phyloP scores from a whole-genome alignment of 805 yeast species.

The Starmerella bombicola region DNA sequence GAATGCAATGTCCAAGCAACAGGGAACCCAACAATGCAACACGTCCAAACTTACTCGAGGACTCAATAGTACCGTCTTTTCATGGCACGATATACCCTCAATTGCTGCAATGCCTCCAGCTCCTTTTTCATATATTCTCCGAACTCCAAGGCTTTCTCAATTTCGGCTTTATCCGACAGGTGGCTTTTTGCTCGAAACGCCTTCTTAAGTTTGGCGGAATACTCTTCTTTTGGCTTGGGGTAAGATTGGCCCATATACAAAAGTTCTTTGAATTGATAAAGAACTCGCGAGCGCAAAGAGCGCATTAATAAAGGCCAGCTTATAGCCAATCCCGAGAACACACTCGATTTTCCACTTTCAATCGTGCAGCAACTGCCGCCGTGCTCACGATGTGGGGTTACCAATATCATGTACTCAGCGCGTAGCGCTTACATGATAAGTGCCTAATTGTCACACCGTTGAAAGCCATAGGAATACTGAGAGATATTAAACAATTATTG shows the following conservation, averaged over 20 bases:
- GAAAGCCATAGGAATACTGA: too few species aligned
- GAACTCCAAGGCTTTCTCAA: slow-evolving; percentile 26
- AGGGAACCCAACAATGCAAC: too few species aligned
- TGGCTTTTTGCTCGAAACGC: slow-evolving; percentile 26
- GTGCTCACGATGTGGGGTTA: too few species aligned
- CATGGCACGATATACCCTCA: slow-evolving; percentile 29
- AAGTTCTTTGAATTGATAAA: slow-evolving; percentile 30
- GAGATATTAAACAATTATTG: too few species aligned
- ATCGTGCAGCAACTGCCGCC: too few species aligned
- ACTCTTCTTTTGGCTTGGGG: slow-evolving; percentile 29
- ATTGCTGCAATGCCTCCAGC: slow-evolving; percentile 29
- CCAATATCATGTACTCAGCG: too few species aligned
- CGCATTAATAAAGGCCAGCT: not conserved
- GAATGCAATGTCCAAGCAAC: too few species aligned
- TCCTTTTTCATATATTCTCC: slow-evolving; percentile 33
- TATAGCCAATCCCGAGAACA: too few species aligned
- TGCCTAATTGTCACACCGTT: too few species aligned
- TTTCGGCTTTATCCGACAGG: slow-evolving; percentile 21
- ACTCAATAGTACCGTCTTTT: slow-evolving; percentile 25
- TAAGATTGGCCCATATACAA: slow-evolving; percentile 31
- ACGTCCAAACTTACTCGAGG: too few species aligned
- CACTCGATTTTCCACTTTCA: too few species aligned
- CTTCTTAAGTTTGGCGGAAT: slow-evolving; percentile 23
- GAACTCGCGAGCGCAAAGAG: slow-evolving; percentile 19
- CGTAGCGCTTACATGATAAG: too few species aligned